These are phyloP conservation scores for Echinosophora koreensis DNA, from an alignment of 306 rosid genomes.

Conservation along the genomic window DNA sequence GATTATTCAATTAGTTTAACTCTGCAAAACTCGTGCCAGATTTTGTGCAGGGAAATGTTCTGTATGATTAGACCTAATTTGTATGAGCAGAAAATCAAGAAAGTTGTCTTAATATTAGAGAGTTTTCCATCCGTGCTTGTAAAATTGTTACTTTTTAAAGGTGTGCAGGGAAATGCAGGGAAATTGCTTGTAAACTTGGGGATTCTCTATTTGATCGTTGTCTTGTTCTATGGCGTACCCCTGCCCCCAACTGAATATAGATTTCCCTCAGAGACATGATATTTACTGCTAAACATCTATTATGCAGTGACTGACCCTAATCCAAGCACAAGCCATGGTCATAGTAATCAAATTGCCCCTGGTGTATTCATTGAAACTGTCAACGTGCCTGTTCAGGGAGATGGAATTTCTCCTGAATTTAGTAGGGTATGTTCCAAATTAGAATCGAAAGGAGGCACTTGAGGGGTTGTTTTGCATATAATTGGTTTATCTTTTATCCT, in stretches of 20 bases:
- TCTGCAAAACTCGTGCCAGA: background rate
- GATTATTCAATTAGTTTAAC: constrained; percentile 3
- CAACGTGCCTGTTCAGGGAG: constrained; percentile 87
- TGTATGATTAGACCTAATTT: constrained; percentile 9
- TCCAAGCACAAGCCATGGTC: constrained; percentile 76
- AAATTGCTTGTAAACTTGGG: no score
- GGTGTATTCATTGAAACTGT: constrained; percentile 93
- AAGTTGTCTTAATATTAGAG: constrained; percentile 19
- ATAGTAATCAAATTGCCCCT: constrained; percentile 73
- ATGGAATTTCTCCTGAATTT: constrained; percentile 78
- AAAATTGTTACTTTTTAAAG: background rate
- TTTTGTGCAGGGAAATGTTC: constrained; percentile 17
- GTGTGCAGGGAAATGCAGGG: no score
- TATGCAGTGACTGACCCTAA: constrained; percentile 78
- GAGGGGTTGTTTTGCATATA: constrained; percentile 38
- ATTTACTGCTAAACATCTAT: constrained; percentile 45
- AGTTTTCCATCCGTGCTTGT: background rate
- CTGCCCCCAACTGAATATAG: background rate
- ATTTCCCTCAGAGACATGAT: constrained; percentile 22
- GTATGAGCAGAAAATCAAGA: background rate
- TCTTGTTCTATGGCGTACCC: background rate
- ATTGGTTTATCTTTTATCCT: constrained; percentile 38
- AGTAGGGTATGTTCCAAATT: constrained; percentile 67
- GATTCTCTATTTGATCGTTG: constrained; percentile 24
- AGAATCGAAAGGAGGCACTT: constrained; percentile 34